These are phyloP conservation scores for Boletus subcaerulescens DNA, from an alignment of 768 basidiomycete species.

Conservation along the genomic window DNA sequence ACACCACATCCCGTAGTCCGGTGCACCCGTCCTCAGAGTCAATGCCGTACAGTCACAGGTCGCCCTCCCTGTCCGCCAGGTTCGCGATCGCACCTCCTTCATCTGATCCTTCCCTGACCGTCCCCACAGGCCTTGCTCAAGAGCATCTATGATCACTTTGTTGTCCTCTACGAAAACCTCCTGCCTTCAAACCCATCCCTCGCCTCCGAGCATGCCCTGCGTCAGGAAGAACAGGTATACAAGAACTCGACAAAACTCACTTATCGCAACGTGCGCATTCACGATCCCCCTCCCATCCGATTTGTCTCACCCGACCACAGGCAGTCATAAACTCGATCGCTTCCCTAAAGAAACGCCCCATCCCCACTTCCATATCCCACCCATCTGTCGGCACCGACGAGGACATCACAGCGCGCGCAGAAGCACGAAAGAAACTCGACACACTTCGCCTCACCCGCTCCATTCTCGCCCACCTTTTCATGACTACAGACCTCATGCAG, in stretches of 20 bases:
- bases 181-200: conserved; percentile 53
- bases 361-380: conserved; percentile 58
- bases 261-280: conserved; percentile 69
- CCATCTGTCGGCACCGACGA: conserved; percentile 76
- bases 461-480: conserved; percentile 55
- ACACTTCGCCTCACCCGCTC: conserved; percentile 51
- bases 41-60: conserved; percentile 70
- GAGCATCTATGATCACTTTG: conserved; percentile 69
- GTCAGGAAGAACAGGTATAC: conserved; percentile 81
- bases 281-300: neutral
- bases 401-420: conserved; percentile 54
- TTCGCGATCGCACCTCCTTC: conserved; percentile 24
- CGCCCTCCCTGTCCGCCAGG: conserved; percentile 72
- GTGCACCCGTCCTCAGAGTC: conserved; percentile 62
- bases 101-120: neutral
- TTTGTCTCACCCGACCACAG: conserved; percentile 30
- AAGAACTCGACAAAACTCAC: conserved; percentile 69
- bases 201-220: conserved; percentile 75
- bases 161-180: conserved; percentile 60
- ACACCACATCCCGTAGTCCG: conserved; percentile 37
- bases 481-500: conserved; percentile 54
- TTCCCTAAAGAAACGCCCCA: conserved; percentile 47
- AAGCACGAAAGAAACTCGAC: conserved; percentile 51
- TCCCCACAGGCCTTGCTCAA: conserved; percentile 64
- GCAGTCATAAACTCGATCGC: conserved; percentile 52